These are phyloP conservation scores for Coemansia asiatica DNA, from an alignment of 192 early-diverging fungal species.

Conservation along the genomic window DNA sequence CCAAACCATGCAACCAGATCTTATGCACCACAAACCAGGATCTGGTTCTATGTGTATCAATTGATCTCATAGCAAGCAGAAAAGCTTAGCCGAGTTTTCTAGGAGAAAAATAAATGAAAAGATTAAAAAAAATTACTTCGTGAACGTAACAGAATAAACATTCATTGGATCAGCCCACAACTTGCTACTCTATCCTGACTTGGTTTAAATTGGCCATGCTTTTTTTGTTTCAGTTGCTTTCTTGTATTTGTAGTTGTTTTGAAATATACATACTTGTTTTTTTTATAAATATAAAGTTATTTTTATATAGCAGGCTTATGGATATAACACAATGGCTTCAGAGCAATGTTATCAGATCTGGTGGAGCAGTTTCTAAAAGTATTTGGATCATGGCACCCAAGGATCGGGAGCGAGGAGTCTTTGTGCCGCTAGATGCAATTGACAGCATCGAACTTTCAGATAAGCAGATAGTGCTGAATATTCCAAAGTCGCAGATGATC, in stretches of 20 bases:
- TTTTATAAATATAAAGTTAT: too few species aligned
- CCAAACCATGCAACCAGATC: neutral
- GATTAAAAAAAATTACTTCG: too few species aligned
- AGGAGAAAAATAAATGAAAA: too few species aligned
- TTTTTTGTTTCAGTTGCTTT: too few species aligned
- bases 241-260: too few species aligned
- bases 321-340: neutral
- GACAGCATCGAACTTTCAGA: neutral
- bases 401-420: constrained; percentile 19
- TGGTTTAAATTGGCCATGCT: too few species aligned
- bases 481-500: constrained; percentile 22
- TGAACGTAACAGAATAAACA: too few species aligned
- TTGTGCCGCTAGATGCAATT: neutral
- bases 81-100: too few species aligned
- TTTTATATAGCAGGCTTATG: too few species aligned
- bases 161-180: neutral
- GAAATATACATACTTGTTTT: too few species aligned
- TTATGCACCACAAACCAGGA: neutral
- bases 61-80: too few species aligned
- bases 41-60: neutral
- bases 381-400: constrained; percentile 6
- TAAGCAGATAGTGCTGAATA: constrained; percentile 7
- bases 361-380: constrained; percentile 5
- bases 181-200: too few species aligned
- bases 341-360: neutral